Evolutionary conservation across 208 protist species (phyloP), one percentile per base, ranked within the genome.

Genomic region (Wallacemonas rigidus): DNA sequence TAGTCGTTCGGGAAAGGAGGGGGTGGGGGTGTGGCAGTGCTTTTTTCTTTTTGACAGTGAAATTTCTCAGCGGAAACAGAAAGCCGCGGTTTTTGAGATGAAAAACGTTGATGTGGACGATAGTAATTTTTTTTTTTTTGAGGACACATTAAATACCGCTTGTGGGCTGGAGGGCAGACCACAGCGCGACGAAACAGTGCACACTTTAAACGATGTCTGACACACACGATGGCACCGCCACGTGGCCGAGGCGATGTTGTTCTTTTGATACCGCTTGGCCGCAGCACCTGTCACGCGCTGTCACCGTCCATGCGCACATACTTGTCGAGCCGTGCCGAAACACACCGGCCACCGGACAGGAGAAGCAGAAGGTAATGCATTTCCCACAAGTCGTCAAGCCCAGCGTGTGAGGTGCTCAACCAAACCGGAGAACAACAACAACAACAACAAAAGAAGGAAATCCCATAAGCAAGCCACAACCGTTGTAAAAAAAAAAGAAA

Each of bases 401-500:
- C 26, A 26, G 26, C 26, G 26, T 26, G 26, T 26, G 26, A 26
- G 26, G 26, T 26, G 26, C 26, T 26, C 26, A 26, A 26, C 26
- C 26, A 26, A 26, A 26, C 26, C 26, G 26, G 45, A 12, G 45
- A 6, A 50, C 6, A 50, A 50, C 45, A 50, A 50, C 45, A 11
- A 50, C 11, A 50, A 50, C 45, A 12, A 50, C 45, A 50, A 50
- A 50, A 6, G 45, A 50, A 50, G 6, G 12, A 6, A 50, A 50
- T 14, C 45, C 6, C 45, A 50, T 12, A 50, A 12, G 12, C 41
- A 56, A 67, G 53, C 44, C 38, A 55, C 63, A 67, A 47, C 15
- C 6, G 35, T 12, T 71, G 38, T n/a, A 58, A 58, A 9, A 38
- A 44, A 57, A 47, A 54, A 50, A 38, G 71, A 71, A 58, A 43